phyloP scores from a whole-genome alignment of 2,329 filamentous ascomycete species.

The Ophiocordyceps polyrhachis-furcata region DNA sequence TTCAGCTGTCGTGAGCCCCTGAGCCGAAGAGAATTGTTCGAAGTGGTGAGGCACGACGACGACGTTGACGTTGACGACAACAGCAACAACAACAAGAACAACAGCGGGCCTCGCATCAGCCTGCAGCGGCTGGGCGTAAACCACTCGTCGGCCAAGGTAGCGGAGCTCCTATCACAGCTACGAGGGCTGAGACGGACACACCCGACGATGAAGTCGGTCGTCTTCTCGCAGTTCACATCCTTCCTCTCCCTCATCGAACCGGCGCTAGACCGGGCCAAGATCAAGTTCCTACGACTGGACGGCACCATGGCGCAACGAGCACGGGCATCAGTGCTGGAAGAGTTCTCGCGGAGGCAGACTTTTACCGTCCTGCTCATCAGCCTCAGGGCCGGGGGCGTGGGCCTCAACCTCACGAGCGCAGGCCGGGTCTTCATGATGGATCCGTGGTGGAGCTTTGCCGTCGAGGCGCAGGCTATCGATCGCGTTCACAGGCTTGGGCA shows the following conservation, averaged over 20 bases:
- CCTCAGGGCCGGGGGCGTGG: slow-evolving; percentile 79
- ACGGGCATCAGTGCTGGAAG: slow-evolving; percentile 55
- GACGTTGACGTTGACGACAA: slow-evolving; percentile 26
- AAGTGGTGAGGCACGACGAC: slow-evolving; percentile 68
- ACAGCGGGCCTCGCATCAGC: slow-evolving; percentile 25
- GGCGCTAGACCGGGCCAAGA: slow-evolving; percentile 50
- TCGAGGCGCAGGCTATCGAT: slow-evolving; percentile 94
- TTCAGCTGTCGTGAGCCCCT: slow-evolving; percentile 80
- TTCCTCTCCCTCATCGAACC: slow-evolving; percentile 85
- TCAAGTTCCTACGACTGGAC: slow-evolving; percentile 74
- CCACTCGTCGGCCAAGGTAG: slow-evolving; percentile 75
- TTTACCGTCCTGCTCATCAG: slow-evolving; percentile 68
- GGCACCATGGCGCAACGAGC: slow-evolving; percentile 77
- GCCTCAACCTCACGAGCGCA: slow-evolving; percentile 78
- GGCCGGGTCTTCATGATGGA: slow-evolving; percentile 97
- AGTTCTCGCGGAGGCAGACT: slow-evolving; percentile 43
- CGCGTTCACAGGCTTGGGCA: slow-evolving; percentile 96
- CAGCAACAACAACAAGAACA: slow-evolving; percentile 5
- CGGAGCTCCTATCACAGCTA: slow-evolving; percentile 58
- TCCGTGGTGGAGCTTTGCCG: slow-evolving; percentile 96
- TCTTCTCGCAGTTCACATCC: slow-evolving; percentile 95
- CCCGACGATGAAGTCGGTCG: slow-evolving; percentile 65
- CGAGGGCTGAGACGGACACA: slow-evolving; percentile 46
- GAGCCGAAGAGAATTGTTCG: slow-evolving; percentile 71
- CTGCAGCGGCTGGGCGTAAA: slow-evolving; percentile 41